Evolutionary conservation across 1,139 yeast genomes (phyloP).

Genomic region (Yamadazyma triangularis): DNA sequence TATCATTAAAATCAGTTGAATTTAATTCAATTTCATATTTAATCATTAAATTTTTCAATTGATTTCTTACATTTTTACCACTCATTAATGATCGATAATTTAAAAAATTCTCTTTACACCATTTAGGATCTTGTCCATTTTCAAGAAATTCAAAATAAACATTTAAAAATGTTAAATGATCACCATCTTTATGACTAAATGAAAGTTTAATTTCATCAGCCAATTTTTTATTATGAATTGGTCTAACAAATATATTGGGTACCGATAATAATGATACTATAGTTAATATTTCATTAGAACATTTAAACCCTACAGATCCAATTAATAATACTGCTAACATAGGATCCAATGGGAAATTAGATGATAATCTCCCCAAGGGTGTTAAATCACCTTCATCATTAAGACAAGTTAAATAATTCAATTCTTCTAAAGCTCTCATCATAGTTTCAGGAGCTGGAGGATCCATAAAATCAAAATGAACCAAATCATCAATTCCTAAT

Average conservation of each 20-base stretch:
- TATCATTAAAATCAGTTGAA: constrained; percentile 67
- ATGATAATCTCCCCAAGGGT: constrained; percentile 80
- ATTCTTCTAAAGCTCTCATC: constrained; percentile 98
- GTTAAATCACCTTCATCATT: constrained; percentile 92
- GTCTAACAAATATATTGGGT: constrained; percentile 92
- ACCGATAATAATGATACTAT: constrained; percentile 89
- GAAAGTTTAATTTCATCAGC: constrained; percentile 89
- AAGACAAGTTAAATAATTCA: constrained; percentile 83
- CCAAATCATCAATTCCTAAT: constrained; percentile 91
- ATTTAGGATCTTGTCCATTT: constrained; percentile 69
- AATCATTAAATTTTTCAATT: constrained; percentile 79
- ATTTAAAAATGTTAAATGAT: constrained; percentile 84
- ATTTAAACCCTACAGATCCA: constrained; percentile 76
- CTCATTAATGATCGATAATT: constrained; percentile 77
- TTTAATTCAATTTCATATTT: constrained; percentile 69
- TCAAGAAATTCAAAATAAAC: constrained; percentile 73
- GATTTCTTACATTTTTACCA: constrained; percentile 83
- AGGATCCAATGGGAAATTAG: constrained; percentile 94
- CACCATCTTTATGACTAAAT: constrained; percentile 94
- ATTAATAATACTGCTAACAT: constrained; percentile 91
- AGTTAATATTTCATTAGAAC: constrained; percentile 85
- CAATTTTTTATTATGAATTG: constrained; percentile 78
- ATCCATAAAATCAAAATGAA: constrained; percentile 97
- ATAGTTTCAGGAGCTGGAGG: constrained; percentile 99
- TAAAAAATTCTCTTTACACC: constrained; percentile 92